A percentile compares a stretch with the other conserved stretches of the same genome.
Evolutionary conservation across 441 rosid species (phyloP).

Genomic region (Gossypium gossypioides): DNA sequence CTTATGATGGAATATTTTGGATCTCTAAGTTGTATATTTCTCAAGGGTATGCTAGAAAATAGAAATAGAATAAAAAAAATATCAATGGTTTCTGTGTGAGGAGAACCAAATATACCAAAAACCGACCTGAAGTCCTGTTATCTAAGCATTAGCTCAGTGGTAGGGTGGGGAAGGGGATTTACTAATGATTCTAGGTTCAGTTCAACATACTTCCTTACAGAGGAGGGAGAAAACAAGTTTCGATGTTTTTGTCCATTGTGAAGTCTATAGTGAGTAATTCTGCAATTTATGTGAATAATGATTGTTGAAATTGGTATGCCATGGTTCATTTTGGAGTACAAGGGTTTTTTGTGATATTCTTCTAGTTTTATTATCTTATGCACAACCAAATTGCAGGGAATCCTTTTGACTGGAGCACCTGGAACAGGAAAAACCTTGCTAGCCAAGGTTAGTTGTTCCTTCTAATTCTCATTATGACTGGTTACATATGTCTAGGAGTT

Average conservation of each 20-base stretch:
- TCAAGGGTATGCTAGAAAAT: background rate
- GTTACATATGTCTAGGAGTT: background rate
- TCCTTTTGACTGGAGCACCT: conserved; percentile 94
- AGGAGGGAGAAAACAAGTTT: background rate
- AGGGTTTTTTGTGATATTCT: background rate
- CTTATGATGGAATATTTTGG: background rate
- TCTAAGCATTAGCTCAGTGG: background rate
- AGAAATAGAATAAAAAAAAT: background rate
- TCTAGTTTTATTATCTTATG: background rate
- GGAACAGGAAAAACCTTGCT: conserved; percentile 96
- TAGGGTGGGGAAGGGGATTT: conserved; percentile 1
- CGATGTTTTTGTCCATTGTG: no score
- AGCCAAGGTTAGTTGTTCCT: conserved; percentile 57
- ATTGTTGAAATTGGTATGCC: no score
- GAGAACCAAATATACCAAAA: conserved; percentile 3
- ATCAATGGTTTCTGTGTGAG: background rate
- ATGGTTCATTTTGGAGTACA: no score
- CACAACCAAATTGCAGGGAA: conserved; percentile 51
- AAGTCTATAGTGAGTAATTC: background rate
- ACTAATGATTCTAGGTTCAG: background rate
- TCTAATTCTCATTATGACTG: background rate
- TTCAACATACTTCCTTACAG: background rate
- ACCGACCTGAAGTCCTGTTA: background rate
- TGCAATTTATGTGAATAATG: background rate
- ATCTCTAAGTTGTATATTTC: background rate